A percentile compares a stretch with the other conserved stretches of the same genome.
Evolutionary conservation across 352 stramenopile species (phyloP).

Genomic region (Pythium monospermum): DNA sequence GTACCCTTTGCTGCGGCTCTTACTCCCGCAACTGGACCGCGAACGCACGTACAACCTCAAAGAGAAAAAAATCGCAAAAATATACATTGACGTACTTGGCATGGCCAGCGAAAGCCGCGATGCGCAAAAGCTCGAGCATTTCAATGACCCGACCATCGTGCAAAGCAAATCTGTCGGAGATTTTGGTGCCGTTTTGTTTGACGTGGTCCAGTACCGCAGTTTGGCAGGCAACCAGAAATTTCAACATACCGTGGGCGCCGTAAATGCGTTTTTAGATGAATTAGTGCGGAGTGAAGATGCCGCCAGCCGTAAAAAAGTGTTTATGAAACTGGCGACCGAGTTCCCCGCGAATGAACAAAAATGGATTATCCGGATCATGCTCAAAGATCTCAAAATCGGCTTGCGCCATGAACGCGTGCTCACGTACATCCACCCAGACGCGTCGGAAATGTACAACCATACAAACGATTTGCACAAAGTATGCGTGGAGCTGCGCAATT

Average conservation of each 20-base stretch:
- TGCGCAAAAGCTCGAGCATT: constrained; percentile 74
- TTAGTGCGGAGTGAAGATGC: constrained; percentile 47
- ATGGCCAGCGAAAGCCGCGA: constrained; percentile 59
- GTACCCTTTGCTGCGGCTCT: constrained; percentile 67
- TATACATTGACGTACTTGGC: constrained; percentile 72
- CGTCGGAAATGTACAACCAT: constrained; percentile 85
- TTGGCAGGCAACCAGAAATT: constrained; percentile 29
- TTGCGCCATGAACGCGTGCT: constrained; percentile 77
- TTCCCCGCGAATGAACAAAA: constrained; percentile 76
- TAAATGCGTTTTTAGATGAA: constrained; percentile 58
- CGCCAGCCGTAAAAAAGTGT: constrained; percentile 38
- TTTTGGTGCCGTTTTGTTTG: constrained; percentile 71
- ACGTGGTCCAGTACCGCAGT: constrained; percentile 69
- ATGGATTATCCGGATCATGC: constrained; percentile 75
- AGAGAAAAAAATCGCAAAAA: constrained; percentile 81
- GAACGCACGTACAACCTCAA: constrained; percentile 86
- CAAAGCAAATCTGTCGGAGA: constrained; percentile 77
- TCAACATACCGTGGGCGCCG: constrained; percentile 50
- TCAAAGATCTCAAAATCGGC: constrained; percentile 87
- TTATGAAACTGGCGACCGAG: constrained; percentile 74
- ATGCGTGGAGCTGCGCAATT: constrained; percentile 71
- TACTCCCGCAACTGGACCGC: constrained; percentile 77
- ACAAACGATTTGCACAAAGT: constrained; percentile 81
- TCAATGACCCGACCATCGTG: constrained; percentile 79
- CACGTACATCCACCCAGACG: constrained; percentile 75